These are phyloP conservation scores for Yarrowia porcina DNA, from an alignment of 805 yeast genomes.

Conservation along the genomic window DNA sequence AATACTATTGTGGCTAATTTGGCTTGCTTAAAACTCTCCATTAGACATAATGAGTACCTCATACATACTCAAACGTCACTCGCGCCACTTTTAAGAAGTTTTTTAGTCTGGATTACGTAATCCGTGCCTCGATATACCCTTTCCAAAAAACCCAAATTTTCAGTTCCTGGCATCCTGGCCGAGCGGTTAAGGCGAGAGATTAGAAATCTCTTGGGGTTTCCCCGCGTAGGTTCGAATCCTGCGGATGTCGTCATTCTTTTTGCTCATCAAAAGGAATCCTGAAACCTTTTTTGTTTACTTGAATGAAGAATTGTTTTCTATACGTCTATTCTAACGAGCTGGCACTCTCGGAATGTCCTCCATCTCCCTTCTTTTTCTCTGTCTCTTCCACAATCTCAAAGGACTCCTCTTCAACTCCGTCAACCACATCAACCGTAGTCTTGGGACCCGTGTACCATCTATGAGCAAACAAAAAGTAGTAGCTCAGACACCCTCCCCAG, in stretches of 20 bases:
- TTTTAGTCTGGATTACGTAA: too few species aligned
- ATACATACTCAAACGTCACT: too few species aligned
- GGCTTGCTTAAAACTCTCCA: too few species aligned
- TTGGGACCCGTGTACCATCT: slow-evolving; percentile 58
- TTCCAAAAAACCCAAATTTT: too few species aligned
- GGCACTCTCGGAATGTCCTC: background rate
- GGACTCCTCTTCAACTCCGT: background rate
- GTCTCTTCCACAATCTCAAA: background rate
- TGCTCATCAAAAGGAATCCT: too few species aligned
- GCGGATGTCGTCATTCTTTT: background rate
- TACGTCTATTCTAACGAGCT: background rate
- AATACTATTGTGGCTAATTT: too few species aligned
- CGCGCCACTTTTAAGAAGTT: too few species aligned
- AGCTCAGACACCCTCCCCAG: slow-evolving; percentile 52
- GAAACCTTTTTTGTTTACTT: background rate
- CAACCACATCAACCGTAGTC: slow-evolving; percentile 1
- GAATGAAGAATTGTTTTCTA: background rate
- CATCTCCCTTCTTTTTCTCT: background rate
- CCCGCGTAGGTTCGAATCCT: background rate
- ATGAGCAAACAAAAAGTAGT: slow-evolving; percentile 52
- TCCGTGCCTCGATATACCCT: too few species aligned
- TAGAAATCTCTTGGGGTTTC: background rate
- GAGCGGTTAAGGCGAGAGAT: background rate
- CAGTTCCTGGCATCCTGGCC: background rate
- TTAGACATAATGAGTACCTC: too few species aligned